Percentiles rank a stretch among this genome's conserved stretches.
Evolutionary conservation across 2,329 filamentous ascomycete genomes (phyloP).

Genomic region (Chaetomiaceae sp.): DNA sequence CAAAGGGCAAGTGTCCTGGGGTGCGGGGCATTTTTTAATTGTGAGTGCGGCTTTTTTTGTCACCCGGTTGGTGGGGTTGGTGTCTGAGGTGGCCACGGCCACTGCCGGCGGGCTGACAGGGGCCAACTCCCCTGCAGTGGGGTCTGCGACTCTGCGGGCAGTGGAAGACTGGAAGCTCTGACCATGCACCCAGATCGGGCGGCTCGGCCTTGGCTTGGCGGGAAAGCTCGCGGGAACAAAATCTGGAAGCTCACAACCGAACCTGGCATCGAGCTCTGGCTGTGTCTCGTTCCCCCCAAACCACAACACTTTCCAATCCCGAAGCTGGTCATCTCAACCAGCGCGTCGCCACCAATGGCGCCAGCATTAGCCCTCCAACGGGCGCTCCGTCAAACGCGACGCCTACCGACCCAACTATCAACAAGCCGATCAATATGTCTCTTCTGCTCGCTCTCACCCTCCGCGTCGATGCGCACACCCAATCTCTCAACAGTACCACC

Average conservation of each 20-base stretch:
- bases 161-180: constrained; percentile 4
- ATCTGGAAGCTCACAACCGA: constrained; percentile 10
- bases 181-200: not conserved
- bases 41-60: no score
- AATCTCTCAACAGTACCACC: not conserved
- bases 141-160: no score
- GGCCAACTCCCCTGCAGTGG: not conserved
- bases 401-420: constrained; percentile 4
- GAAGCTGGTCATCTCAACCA: constrained; percentile 4
- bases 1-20: not conserved
- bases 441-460: constrained; percentile 30
- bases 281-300: not conserved
- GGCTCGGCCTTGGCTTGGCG: not conserved
- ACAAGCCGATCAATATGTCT: constrained; percentile 27
- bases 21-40: no score
- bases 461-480: constrained; percentile 11
- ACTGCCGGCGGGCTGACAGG: not conserved
- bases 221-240: constrained; percentile 12
- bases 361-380: constrained; percentile 29
- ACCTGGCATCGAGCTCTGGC: not conserved
- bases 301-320: not conserved
- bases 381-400: constrained; percentile 21
- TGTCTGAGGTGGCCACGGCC: constrained; percentile 7
- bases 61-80: constrained; percentile 1
- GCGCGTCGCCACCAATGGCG: constrained; percentile 28